These are phyloP conservation scores for Fraxinus quadrangulata DNA, from an alignment of 257 asterid genomes.

Conservation along the genomic window DNA sequence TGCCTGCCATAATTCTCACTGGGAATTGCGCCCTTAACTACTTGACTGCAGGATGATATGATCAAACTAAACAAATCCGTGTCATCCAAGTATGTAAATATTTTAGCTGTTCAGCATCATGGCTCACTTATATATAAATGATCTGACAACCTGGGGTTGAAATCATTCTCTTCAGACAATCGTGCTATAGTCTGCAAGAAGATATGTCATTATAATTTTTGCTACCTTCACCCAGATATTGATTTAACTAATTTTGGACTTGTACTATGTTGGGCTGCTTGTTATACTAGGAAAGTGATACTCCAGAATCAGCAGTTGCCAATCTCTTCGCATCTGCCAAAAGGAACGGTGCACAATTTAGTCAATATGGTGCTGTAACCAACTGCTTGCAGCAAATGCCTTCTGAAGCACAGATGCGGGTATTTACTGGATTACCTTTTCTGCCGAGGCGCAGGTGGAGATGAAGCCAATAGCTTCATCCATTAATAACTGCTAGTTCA, in stretches of 20 bases:
- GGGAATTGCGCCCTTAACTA: neutral
- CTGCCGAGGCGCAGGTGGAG: neutral
- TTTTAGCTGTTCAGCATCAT: neutral
- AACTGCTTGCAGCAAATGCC: conserved; percentile 84
- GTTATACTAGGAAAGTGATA: conserved; percentile 67
- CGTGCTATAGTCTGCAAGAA: neutral
- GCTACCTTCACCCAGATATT: neutral
- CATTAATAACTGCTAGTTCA: conserved; percentile 19
- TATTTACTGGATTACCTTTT: conserved; percentile 44
- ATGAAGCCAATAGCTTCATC: conserved; percentile 17
- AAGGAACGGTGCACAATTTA: conserved; percentile 46
- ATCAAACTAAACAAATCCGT: neutral
- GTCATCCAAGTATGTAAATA: neutral
- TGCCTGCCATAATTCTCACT: neutral
- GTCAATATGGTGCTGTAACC: conserved; percentile 54
- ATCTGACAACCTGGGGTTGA: conserved; percentile 8
- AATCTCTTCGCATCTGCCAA: conserved; percentile 75
- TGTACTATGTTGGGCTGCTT: conserved; percentile 5
- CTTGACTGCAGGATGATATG: neutral
- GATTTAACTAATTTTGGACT: conserved; percentile 24
- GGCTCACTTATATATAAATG: neutral
- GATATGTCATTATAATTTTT: conserved; percentile 7
- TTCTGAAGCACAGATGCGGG: conserved; percentile 67
- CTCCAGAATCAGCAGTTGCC: conserved; percentile 88
- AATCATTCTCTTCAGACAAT: neutral